A percentile compares a stretch with the other conserved stretches of the same genome.
Evolutionary conservation across 164 flowering plant species (phyloP).

Genomic region (Kalanchoe fedtschenkoi): DNA sequence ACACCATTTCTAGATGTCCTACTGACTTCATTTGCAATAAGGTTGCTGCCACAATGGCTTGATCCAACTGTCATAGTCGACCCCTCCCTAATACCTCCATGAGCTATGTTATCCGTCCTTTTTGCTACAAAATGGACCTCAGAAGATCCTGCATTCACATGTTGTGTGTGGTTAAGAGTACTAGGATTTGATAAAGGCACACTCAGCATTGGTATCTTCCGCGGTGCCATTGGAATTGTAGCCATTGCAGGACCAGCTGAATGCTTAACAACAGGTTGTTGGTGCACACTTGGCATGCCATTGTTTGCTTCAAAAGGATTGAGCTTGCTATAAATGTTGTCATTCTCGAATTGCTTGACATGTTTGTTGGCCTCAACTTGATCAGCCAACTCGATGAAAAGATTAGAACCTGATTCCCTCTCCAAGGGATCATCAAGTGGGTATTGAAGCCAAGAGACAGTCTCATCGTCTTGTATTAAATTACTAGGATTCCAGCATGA

Average conservation of each 20-base stretch:
- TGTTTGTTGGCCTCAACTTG: conserved; percentile 17
- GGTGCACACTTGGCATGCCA: conserved; percentile 9
- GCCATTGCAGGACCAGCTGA: conserved; percentile 7
- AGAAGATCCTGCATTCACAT: conserved; percentile 13
- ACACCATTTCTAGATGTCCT: conserved; percentile 23
- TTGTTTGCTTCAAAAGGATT: conserved; percentile 7
- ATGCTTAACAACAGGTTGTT: conserved; percentile 13
- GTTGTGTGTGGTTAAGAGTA: conserved; percentile 4
- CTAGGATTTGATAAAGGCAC: conserved; percentile 8
- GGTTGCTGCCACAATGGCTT: conserved; percentile 58
- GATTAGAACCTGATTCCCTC: conserved; percentile 35
- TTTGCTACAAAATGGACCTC: conserved; percentile 7
- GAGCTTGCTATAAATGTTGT: conserved; percentile 8
- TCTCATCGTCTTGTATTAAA: conserved; percentile 39
- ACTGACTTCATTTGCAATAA: conserved; percentile 28
- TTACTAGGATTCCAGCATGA: conserved; percentile 19
- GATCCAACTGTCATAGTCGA: conserved; percentile 44
- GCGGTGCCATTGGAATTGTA: conserved; percentile 29
- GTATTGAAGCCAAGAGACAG: conserved; percentile 42
- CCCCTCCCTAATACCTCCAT: conserved; percentile 25
- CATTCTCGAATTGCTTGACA: conserved; percentile 14
- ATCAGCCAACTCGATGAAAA: conserved; percentile 31
- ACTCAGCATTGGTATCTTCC: conserved; percentile 18
- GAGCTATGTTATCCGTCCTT: conserved; percentile 7
- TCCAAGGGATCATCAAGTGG: conserved; percentile 41